Evolutionary conservation across 495 filamentous ascomycete species (phyloP), one percentile per base, ranked within the genome.

Genomic region (Penicillium bovifimosum): DNA sequence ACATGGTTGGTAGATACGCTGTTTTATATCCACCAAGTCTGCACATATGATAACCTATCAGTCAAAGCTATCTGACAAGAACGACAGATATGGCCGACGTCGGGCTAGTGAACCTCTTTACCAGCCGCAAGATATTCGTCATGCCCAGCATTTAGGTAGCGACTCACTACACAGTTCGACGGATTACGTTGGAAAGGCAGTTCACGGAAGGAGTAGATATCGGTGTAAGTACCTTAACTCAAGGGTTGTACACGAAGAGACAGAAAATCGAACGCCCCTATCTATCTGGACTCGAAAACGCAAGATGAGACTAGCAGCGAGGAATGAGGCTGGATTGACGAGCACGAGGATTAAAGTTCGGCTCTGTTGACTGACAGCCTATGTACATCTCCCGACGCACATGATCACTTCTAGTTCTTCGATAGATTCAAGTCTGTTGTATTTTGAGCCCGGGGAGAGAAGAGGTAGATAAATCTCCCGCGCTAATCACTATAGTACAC

Each of bases 401-500:
- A 43, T 1, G 27, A 2, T 5, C 8, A 11, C n/a, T 9, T 26
- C 39, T 43, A 10, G 27, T 27, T 16, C 20, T 1, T 31, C 17
- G 11, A 6, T 36, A 27, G 14, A 3, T 27, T 35, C 39, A 42
- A 50, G 18, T 16, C 27, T 50, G 52, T 58, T 53, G 40, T 59
- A 61, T 61, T 41, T 64, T 41, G 31, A 41, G 47, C 45, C 35
- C 53, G 50, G 35, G 49, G 41, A 46, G 43, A 32, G 11, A 10
- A 13, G 41, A 34, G 47, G 20, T 32, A 32, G 16, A 47, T 53
- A 31, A 31, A 18, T 14, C 48, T 36, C 51, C 52, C 54, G 29
- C 52, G 46, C 54, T 46, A 54, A 35, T 61, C 53, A 56, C 60
- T 65, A 65, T 65, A 44, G 52, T 65, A 65, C 63, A 65, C 54